Base-by-base conservation (phyloP, 1,284 basidiomycete species). In the Vanrija pseudolonga region DNA sequence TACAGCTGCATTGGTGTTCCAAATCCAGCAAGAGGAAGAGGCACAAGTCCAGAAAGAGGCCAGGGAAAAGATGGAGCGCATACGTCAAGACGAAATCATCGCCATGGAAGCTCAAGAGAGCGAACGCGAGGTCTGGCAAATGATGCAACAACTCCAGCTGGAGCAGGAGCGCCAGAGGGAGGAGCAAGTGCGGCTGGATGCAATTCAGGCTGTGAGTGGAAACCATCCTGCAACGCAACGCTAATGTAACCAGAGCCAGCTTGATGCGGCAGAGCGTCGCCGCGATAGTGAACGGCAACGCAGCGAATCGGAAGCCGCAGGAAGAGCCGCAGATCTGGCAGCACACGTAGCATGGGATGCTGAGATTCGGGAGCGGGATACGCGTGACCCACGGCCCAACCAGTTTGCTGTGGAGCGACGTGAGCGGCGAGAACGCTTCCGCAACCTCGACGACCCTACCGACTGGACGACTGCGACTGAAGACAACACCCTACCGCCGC, bases 61-160 rank as follows among this genome's bases (percentile, higher is more conserved):
- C 4, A 59, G 60, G 39, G 55, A 57, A n/a, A 8, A 19, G 17
- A 51, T 69, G 14, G 59, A 60, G 42, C 37, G 39, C 4, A 39
- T 53, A 1, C 7, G 18, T 19, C 64, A 62, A 37, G 75, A 76
- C 51, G 64, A 68, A 48, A 61, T 65, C 41, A 50, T 73, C 3
- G 75, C 75, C 2, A 56, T 68, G 46, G 60, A 62, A 39, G 71
- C 72, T 45, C 75, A 77, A 57, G 69, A 72, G 46, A 64, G 61
- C 32, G 75, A 77, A 53, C 65, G 72, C 40, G 71, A 70, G 36
- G 53, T 57, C 19, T 59, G 57, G 63, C 52, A 60, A 37, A 37
- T 56, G 26, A 51, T 55, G 56, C 55, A 53, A 44, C 28, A 47
- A 37, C 18, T 45, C 3, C 24, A 55, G n/a, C 18, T 46, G 14